phyloP scores from a whole-genome alignment of 768 basidiomycete species.

The Pleurotus sapidus region DNA sequence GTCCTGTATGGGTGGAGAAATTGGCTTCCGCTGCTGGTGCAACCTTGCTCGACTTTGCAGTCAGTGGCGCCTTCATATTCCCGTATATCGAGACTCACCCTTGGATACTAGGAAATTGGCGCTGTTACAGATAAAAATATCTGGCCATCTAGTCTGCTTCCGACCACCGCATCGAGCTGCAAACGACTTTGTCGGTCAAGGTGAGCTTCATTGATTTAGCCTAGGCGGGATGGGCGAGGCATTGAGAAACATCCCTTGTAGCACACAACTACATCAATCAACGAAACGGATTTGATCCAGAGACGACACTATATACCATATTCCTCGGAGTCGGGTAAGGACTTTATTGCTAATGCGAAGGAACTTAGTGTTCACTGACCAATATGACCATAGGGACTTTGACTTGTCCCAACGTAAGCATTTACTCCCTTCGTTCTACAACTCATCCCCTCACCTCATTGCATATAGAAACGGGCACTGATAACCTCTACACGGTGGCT shows the following conservation, averaged over 20 bases:
- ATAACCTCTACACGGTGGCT: constrained; percentile 29
- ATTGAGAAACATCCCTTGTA: constrained; percentile 4
- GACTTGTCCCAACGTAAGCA: constrained; percentile 30
- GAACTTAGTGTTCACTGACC: not conserved
- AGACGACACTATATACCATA: constrained; percentile 44
- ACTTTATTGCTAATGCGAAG: not conserved
- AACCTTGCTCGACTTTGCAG: constrained; percentile 48
- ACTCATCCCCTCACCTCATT: constrained; percentile 15
- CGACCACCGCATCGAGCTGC: not conserved
- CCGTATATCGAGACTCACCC: not conserved
- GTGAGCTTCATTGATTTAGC: constrained; percentile 9
- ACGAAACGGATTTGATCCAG: constrained; percentile 25
- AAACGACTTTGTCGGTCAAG: constrained; percentile 24
- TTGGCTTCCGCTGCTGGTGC: constrained; percentile 37
- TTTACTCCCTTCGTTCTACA: constrained; percentile 15
- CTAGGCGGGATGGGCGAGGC: not conserved
- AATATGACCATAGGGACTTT: constrained; percentile 31
- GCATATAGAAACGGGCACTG: constrained; percentile 17
- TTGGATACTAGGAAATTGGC: constrained; percentile 17
- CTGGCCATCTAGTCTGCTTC: constrained; percentile 16
- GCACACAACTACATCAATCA: constrained; percentile 20
- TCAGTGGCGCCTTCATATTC: constrained; percentile 18
- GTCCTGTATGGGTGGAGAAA: constrained; percentile 47
- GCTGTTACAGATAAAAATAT: constrained; percentile 24
- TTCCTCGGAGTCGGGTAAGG: constrained; percentile 56